Base-by-base conservation (phyloP, 2,329 filamentous ascomycete genomes). In the Calonectria crousiana region DNA sequence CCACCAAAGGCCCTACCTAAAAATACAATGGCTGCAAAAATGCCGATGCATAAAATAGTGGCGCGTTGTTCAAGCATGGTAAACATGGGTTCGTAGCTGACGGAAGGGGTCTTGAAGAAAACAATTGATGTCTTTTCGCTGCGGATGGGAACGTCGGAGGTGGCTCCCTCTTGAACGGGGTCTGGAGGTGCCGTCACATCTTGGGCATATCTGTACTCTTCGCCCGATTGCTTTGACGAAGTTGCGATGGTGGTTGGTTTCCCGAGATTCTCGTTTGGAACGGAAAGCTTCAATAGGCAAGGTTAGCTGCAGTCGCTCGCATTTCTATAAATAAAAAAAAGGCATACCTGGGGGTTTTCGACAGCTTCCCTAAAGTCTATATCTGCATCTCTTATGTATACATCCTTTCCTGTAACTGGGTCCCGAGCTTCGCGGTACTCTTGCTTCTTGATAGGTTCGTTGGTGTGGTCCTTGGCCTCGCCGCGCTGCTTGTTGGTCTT, bases 41-140 rank as follows among this genome's bases (percentile, higher is more conserved):
- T 93, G 11, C 88, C 93, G 14, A 89, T 86, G 77, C 94, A 94
- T 6, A 98, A 85, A 0, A 91, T 87, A 58, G 91, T 92, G n/a
- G 93, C 94, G 13, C 93, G 91, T 77, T 91, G 91, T 85, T 98
- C 95, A 72, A 98, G 84, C 16, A 91, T 85, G 26, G 89, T 90
- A 83, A 94, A 98, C 90, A 95, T 98, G 6, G 96, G 95, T 84
- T 98, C 95, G 82, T 95, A 98, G 86, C 93, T 95, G 78, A 98
- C 91, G 0, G 94, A 94, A 0, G 96, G 96, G 0, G 96, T 98
- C 20, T 97, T 96, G 84, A 98, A 96, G 85, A 98, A 98, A 36
- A 98, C 90, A 23, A 98, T 93, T 76, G 98, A 98, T 4, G 97
- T 98, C 89, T 97, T 98, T 83, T 98, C 96, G 80, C 96, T 96